Evolutionary conservation across 108 stramenopile species (phyloP), one percentile per base, ranked within the genome.

Genomic region (Aurantiochytrium sp.): DNA sequence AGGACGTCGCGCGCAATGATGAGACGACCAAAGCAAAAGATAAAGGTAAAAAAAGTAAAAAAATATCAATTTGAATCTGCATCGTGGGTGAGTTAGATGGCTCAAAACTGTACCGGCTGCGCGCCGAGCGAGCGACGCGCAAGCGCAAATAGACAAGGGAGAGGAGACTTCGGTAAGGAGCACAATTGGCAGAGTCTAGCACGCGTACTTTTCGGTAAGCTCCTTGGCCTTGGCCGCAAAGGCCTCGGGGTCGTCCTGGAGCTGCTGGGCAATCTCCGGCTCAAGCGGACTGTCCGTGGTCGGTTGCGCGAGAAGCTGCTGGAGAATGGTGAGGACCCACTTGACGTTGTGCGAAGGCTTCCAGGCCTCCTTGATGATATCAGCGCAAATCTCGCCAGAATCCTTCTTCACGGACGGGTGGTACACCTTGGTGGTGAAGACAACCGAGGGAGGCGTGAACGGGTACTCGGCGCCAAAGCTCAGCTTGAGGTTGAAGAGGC

Each of bases 361-460:
- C 96, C 96, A 96, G 58, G 93, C 91, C n/a, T 92, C 87, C 45
- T 94, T 95, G 43, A 96, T 72, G 59, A 96, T 91, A 73, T 95
- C 96, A 28, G 92, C 92, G 91, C 96, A 96, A 58, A 96, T 92
- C 88, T 96, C 95, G 43, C 96, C 96, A n/a, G 94, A 89, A 87
- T 96, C 95, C 23, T 90, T 89, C 88, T 95, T 92, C 35, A 97
- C 93, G 73, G 94, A 94, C 43, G 96, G 96, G 93, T 97, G 97
- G 89, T 96, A 96, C 16, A 96, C 91, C 88, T 95, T 95, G 60
- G 97, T 97, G 43, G 87, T 60, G 88, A 97, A 97, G 72, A 88
- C 91, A 19, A 97, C 90, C 59, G 91, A 93, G 23, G 97, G 97
- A n/a, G 97, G 90, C 89, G 96, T 96, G 94, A 97, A 97, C 10